phyloP scores from a whole-genome alignment of 2,329 filamentous ascomycete genomes.

The Aspergillus fischeri region DNA sequence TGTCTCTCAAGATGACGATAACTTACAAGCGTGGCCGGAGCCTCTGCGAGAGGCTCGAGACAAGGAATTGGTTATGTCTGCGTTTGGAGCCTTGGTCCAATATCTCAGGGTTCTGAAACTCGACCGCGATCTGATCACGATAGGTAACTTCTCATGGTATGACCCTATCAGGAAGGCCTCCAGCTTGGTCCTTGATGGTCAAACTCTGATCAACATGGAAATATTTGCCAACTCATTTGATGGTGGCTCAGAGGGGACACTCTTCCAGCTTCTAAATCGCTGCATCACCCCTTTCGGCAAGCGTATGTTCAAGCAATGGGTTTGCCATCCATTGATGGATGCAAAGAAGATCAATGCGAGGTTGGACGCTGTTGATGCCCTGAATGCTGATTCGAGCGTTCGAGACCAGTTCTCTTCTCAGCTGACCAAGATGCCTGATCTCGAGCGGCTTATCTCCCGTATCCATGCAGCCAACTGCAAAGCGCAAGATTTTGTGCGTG shows the following conservation, averaged over 20 bases:
- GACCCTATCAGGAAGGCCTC: conserved; percentile 87
- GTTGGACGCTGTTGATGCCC: conserved; percentile 86
- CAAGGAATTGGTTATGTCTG: conserved; percentile 83
- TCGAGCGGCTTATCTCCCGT: conserved; percentile 89
- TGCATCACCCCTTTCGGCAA: conserved; percentile 98
- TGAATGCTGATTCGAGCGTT: conserved; percentile 76
- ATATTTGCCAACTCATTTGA: conserved; percentile 92
- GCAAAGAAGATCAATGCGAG: conserved; percentile 85
- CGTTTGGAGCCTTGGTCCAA: conserved; percentile 80
- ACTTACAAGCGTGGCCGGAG: conserved; percentile 70
- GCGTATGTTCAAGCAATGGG: conserved; percentile 91
- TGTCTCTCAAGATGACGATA: conserved; percentile 52
- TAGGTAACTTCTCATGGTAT: conserved; percentile 88
- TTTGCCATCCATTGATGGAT: conserved; percentile 90
- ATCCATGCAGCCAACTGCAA: conserved; percentile 90
- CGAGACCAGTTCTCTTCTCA: conserved; percentile 86
- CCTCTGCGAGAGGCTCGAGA: conserved; percentile 67
- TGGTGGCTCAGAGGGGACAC: conserved; percentile 75
- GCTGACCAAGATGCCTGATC: conserved; percentile 84
- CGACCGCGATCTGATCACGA: conserved; percentile 78
- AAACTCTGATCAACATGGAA: conserved; percentile 97
- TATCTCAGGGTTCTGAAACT: conserved; percentile 86
- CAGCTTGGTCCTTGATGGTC: conserved; percentile 87
- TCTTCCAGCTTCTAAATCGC: conserved; percentile 86
- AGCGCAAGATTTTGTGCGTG: conserved; percentile 85